Conservation (phyloP, 768 basidiomycete species). For the Calocybe gangraenosa region DNA sequence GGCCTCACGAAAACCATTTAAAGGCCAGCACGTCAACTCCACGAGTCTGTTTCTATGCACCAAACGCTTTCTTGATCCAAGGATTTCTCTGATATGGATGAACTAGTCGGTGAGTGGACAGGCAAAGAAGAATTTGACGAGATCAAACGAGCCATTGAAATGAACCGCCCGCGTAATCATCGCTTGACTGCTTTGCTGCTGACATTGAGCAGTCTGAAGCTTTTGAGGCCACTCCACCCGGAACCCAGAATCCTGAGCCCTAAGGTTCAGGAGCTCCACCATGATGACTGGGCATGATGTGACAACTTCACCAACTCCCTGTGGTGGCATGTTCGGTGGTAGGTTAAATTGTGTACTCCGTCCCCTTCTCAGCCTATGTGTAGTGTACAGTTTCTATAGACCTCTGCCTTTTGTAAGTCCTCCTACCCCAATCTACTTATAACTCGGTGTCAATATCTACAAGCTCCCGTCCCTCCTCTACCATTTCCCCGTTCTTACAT, state of each 20-base stretch:
- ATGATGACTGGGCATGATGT: conserved; percentile 39
- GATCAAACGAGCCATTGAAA: conserved; percentile 49
- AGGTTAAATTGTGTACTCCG: not conserved
- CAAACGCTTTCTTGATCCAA: conserved; percentile 61
- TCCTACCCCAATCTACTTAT: conserved; percentile 1
- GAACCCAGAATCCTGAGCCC: conserved; percentile 56
- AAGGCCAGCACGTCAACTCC: conserved; percentile 52
- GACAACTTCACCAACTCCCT: conserved; percentile 43
- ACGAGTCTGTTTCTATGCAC: conserved; percentile 52
- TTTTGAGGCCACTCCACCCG: conserved; percentile 39
- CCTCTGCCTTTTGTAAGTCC: not conserved
- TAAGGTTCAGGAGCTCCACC: conserved; percentile 44
- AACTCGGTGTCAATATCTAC: conserved; percentile 57
- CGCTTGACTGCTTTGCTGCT: conserved; percentile 22
- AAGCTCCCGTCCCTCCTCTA: conserved; percentile 80
- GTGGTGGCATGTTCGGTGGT: conserved; percentile 12
- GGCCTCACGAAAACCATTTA: conserved; percentile 85
- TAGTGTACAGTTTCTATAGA: not conserved
- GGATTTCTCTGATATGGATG: conserved; percentile 48
- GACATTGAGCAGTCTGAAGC: conserved; percentile 15
- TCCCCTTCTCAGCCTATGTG: not conserved
- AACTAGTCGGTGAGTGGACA: conserved; percentile 48
- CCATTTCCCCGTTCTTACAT: conserved; percentile 87
- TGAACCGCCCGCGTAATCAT: conserved; percentile 33
- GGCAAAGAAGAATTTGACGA: conserved; percentile 60